A percentile compares a stretch with the other conserved stretches of the same genome.
phyloP scores from a whole-genome alignment of 257 asterid genomes.

The Rhazya stricta region DNA sequence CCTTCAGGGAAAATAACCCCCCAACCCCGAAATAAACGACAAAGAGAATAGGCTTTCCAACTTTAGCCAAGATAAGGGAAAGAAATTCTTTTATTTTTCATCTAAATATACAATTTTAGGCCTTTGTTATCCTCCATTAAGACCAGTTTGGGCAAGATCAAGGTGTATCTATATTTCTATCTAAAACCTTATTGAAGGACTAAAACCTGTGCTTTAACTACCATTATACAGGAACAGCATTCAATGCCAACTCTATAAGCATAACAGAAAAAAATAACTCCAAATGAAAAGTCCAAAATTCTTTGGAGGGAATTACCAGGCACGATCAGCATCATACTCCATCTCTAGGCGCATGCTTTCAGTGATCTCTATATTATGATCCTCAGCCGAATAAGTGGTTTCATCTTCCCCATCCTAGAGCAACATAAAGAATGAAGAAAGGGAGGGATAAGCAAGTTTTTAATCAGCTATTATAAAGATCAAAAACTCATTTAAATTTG shows the following conservation, averaged over 20 bases:
- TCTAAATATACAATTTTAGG: background rate
- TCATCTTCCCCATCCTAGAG: conserved; percentile 54
- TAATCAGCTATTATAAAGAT: conserved; percentile 8
- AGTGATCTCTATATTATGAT: conserved; percentile 53
- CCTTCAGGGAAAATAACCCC: background rate
- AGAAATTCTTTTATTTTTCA: background rate
- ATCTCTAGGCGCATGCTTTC: conserved; percentile 84
- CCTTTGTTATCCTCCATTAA: background rate
- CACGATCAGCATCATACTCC: conserved; percentile 87
- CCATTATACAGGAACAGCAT: background rate
- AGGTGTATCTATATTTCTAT: background rate
- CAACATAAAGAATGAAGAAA: background rate
- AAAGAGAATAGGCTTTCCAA: background rate
- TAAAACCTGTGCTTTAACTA: background rate
- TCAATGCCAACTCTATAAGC: background rate
- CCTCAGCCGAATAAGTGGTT: conserved; percentile 33
- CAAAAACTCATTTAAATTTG: conserved; percentile 5
- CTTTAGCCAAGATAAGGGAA: background rate
- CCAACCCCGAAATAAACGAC: background rate
- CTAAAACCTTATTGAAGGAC: background rate
- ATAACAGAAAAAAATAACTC: background rate
- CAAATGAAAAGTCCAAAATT: background rate
- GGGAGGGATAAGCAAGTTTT: conserved; percentile 9
- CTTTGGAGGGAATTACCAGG: conserved; percentile 53
- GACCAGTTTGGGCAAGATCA: background rate